Conservation (phyloP, 805 yeast genomes). For the Hanseniaspora mollemarum region DNA sequence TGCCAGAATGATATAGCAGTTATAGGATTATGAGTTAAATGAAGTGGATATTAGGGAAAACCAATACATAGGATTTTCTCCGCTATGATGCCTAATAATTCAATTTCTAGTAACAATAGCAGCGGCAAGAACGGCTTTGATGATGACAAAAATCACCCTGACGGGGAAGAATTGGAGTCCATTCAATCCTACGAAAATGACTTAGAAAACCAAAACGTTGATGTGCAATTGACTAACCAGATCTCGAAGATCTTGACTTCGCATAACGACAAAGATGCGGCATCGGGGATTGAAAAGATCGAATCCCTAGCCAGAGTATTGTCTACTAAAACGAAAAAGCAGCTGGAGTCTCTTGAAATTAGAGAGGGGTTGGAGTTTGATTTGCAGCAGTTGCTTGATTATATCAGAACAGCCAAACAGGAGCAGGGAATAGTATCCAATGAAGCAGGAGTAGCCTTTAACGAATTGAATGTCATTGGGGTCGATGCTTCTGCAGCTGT, state of each 20-base stretch:
- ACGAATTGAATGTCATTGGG: slow-evolving; percentile 36
- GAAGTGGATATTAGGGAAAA: no score
- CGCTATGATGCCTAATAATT: neutral
- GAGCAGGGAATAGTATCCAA: slow-evolving; percentile 39
- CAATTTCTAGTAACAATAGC: neutral
- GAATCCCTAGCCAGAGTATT: slow-evolving; percentile 40
- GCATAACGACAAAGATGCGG: slow-evolving; percentile 20
- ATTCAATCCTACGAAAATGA: slow-evolving; percentile 13
- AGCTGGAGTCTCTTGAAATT: slow-evolving; percentile 37
- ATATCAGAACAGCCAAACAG: slow-evolving; percentile 30
- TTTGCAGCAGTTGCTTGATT: slow-evolving; percentile 34
- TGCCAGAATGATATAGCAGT: no score
- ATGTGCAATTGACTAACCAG: slow-evolving; percentile 26
- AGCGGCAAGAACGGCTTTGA: neutral
- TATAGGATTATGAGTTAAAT: no score
- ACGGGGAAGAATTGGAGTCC: slow-evolving; percentile 3
- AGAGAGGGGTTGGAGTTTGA: slow-evolving; percentile 38
- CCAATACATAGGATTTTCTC: no score
- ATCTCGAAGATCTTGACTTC: slow-evolving; percentile 27
- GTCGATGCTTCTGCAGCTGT: slow-evolving; percentile 44
- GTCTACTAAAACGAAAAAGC: slow-evolving; percentile 39
- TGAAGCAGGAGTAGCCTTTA: slow-evolving; percentile 42
- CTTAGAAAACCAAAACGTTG: slow-evolving; percentile 22
- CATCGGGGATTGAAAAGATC: slow-evolving; percentile 31
- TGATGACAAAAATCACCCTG: neutral